These are phyloP conservation scores for Neoboletus magnificus DNA, from an alignment of 768 basidiomycete genomes.

Conservation along the genomic window DNA sequence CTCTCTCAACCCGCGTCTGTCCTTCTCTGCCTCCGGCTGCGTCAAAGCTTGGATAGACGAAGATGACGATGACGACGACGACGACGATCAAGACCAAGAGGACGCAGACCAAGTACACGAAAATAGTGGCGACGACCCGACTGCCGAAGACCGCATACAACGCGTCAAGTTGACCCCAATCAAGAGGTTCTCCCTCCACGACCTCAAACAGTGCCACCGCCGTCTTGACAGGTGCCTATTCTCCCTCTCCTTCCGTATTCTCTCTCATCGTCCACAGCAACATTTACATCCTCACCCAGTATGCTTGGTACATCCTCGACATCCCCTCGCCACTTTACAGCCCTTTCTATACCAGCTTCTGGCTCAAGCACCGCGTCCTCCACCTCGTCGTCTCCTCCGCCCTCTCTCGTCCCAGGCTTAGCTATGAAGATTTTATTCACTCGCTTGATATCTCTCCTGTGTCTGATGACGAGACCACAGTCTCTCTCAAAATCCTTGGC, in stretches of 20 bases:
- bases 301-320: slow-evolving; percentile 70
- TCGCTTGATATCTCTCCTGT: slow-evolving; percentile 31
- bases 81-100: slow-evolving; percentile 19
- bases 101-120: slow-evolving; percentile 16
- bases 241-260: background rate
- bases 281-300: slow-evolving; percentile 57
- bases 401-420: slow-evolving; percentile 33
- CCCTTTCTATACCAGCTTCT: slow-evolving; percentile 45
- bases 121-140: background rate
- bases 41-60: slow-evolving; percentile 38
- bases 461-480: slow-evolving; percentile 31
- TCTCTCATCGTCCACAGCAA: slow-evolving; percentile 41
- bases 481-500: slow-evolving; percentile 40
- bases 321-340: slow-evolving; percentile 45
- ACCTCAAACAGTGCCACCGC: slow-evolving; percentile 23
- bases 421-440: slow-evolving; percentile 39
- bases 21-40: slow-evolving; percentile 38
- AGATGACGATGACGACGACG: slow-evolving; percentile 27
- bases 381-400: slow-evolving; percentile 45
- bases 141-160: slow-evolving; percentile 18
- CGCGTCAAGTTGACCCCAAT: slow-evolving; percentile 43
- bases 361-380: slow-evolving; percentile 47
- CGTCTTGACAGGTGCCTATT: slow-evolving; percentile 43
- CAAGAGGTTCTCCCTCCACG: slow-evolving; percentile 47
- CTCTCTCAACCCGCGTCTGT: slow-evolving; percentile 12